phyloP scores from a whole-genome alignment of 148 eudicot species.

The Persicaria tinctoria region DNA sequence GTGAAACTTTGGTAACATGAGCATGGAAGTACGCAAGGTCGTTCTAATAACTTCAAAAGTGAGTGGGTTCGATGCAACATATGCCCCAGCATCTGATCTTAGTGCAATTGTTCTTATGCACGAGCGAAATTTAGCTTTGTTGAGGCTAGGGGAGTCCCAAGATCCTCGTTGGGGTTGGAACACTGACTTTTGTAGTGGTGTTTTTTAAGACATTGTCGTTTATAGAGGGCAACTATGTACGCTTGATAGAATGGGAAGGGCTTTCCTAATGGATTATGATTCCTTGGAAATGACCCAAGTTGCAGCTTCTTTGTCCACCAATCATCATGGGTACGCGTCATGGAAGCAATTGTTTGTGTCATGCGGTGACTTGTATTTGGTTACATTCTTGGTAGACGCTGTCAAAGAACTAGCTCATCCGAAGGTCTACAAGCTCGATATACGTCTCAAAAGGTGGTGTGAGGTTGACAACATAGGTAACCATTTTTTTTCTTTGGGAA shows the following conservation, averaged over 20 bases:
- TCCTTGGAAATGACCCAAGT: not conserved
- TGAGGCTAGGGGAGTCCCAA: not conserved
- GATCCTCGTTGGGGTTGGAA: not conserved
- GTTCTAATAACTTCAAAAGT: not conserved
- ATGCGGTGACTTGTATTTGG: not conserved
- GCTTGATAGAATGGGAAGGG: not conserved
- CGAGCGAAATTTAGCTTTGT: not conserved
- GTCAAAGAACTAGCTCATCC: too few species aligned
- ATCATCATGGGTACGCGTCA: not conserved
- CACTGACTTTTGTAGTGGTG: not conserved
- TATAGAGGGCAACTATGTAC: not conserved
- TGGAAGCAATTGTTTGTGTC: not conserved
- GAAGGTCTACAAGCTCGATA: too few species aligned
- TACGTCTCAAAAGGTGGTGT: too few species aligned
- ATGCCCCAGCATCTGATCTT: not conserved
- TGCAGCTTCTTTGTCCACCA: not conserved
- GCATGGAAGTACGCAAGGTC: not conserved
- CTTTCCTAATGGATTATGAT: not conserved
- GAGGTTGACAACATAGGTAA: too few species aligned
- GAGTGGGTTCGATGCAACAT: not conserved
- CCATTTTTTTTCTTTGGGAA: too few species aligned
- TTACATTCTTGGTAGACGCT: not conserved
- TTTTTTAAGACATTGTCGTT: not conserved
- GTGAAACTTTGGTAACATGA: not conserved
- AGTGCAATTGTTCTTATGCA: not conserved